Conservation (phyloP, 1,139 yeast genomes). For the Torulaspora pretoriensis region DNA sequence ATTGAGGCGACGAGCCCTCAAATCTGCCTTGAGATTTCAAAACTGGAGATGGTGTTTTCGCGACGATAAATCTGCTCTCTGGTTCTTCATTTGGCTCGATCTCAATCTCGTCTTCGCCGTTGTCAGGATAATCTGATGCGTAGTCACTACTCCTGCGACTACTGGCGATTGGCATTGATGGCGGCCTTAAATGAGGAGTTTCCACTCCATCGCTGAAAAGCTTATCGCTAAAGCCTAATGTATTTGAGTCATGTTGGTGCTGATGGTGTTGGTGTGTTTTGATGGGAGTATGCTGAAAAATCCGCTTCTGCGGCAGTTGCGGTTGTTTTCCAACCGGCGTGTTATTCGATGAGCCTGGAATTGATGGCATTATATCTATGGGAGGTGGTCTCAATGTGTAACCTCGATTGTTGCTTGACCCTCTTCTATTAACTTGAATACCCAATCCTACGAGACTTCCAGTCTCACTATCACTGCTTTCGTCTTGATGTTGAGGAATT, state of each 20-base stretch:
- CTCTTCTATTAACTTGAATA: slow-evolving; percentile 12
- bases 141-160: slow-evolving; percentile 14
- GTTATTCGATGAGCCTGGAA: slow-evolving; percentile 30
- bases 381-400: slow-evolving; percentile 19
- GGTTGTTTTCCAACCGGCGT: slow-evolving; percentile 25
- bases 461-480: slow-evolving; percentile 14
- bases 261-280: slow-evolving; percentile 17
- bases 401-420: slow-evolving; percentile 7
- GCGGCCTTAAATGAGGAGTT: slow-evolving; percentile 19
- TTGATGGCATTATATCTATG: slow-evolving; percentile 26
- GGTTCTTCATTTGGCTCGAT: slow-evolving; percentile 16
- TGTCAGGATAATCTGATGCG: slow-evolving; percentile 10
- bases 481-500: slow-evolving; percentile 20
- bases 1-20: slow-evolving; percentile 24
- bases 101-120: slow-evolving; percentile 10
- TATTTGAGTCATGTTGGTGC: slow-evolving; percentile 1
- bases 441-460: slow-evolving; percentile 13
- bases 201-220: slow-evolving; percentile 9
- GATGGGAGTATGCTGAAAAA: slow-evolving; percentile 33
- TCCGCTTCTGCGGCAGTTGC: slow-evolving; percentile 29
- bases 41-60: slow-evolving; percentile 40
- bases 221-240: slow-evolving; percentile 10
- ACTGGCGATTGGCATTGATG: slow-evolving; percentile 7
- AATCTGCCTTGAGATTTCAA: slow-evolving; percentile 35
- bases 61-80: slow-evolving; percentile 22